These are phyloP conservation scores for Microdochium bolleyi DNA, from an alignment of 2,329 filamentous ascomycete genomes.

Conservation along the genomic window DNA sequence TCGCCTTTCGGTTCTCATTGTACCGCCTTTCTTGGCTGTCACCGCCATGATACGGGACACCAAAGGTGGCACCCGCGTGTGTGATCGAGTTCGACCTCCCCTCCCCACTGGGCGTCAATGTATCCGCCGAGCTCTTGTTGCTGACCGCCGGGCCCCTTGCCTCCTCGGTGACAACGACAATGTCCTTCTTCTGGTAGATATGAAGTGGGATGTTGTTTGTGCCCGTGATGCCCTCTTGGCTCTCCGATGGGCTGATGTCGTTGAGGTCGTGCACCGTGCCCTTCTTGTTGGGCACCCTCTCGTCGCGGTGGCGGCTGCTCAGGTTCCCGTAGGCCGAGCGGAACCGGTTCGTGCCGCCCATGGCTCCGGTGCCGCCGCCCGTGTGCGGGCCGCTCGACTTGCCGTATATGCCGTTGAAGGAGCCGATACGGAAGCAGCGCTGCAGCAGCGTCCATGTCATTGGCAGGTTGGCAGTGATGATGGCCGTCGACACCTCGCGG, in stretches of 20 bases:
- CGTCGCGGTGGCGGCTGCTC: conserved; percentile 2
- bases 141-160: neutral
- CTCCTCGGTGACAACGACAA: conserved; percentile 10
- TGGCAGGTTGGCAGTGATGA: conserved; percentile 34
- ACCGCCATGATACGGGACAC: neutral
- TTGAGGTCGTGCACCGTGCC: conserved; percentile 9
- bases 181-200: conserved; percentile 26
- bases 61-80: neutral
- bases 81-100: no score
- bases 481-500: conserved; percentile 35
- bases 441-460: conserved; percentile 34
- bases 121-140: neutral
- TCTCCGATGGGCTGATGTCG: conserved; percentile 18
- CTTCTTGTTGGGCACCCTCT: neutral
- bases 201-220: conserved; percentile 22
- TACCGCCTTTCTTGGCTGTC: neutral
- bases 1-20: neutral
- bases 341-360: conserved; percentile 8
- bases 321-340: conserved; percentile 14
- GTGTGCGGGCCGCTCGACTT: conserved; percentile 18
- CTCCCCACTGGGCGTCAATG: no score
- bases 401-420: conserved; percentile 16
- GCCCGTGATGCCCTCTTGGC: conserved; percentile 27
- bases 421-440: conserved; percentile 24
- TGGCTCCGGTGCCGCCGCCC: conserved; percentile 1